Evolutionary conservation across 805 yeast species (phyloP).

Genomic region (Saccharomycopsis guyanensis): DNA sequence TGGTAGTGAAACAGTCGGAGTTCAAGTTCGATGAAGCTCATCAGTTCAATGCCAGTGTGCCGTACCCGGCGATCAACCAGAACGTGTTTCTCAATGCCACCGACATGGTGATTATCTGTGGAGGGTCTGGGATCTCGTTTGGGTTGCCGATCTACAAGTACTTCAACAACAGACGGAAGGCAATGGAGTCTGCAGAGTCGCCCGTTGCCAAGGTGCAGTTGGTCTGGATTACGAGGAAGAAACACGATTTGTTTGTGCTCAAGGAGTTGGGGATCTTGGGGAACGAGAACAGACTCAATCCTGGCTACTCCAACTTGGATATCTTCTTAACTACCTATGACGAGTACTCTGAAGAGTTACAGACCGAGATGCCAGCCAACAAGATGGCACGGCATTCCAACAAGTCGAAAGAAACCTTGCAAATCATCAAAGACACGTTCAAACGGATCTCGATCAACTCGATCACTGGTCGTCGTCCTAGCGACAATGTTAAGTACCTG

Average conservation of each 20-base stretch:
- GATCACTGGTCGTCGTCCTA: not conserved
- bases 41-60: conserved; percentile 32
- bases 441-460: conserved; percentile 1
- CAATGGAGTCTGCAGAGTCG: not conserved
- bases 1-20: conserved; percentile 40
- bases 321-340: conserved; percentile 6
- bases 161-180: not conserved
- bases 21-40: conserved; percentile 27
- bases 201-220: conserved; percentile 30
- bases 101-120: conserved; percentile 46
- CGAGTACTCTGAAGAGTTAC: not conserved
- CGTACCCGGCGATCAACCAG: conserved; percentile 24
- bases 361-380: not conserved
- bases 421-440: conserved; percentile 1
- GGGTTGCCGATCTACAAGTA: conserved; percentile 37
- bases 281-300: conserved; percentile 22
- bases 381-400: conserved; percentile 1
- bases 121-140: conserved; percentile 69
- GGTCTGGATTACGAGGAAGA: conserved; percentile 47
- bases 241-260: conserved; percentile 40
- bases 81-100: conserved; percentile 12
- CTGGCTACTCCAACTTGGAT: conserved; percentile 23
- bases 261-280: conserved; percentile 29
- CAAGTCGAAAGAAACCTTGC: conserved; percentile 4
- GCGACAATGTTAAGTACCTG: not conserved